These are phyloP conservation scores for Penicillium sp. DNA, from an alignment of 2,329 filamentous ascomycete genomes.

Conservation along the genomic window DNA sequence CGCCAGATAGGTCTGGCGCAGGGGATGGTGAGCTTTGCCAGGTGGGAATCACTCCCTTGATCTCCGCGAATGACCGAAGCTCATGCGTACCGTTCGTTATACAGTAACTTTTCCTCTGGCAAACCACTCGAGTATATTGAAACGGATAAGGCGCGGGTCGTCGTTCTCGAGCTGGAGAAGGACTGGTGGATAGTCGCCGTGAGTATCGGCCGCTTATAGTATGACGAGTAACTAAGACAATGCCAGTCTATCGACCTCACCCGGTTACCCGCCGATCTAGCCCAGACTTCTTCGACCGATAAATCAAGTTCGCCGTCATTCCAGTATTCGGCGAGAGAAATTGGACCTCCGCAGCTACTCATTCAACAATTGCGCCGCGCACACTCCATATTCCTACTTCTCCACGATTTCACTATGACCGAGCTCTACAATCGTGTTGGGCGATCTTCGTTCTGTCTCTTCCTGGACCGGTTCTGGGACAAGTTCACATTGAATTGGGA, in stretches of 20 bases:
- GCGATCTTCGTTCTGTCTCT: conserved; percentile 71
- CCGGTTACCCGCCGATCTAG: conserved; percentile 65
- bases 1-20: conserved; percentile 95
- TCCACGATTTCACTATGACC: conserved; percentile 78
- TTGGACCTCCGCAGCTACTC: conserved; percentile 80
- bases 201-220: conserved; percentile 46
- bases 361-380: conserved; percentile 82
- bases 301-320: conserved; percentile 54
- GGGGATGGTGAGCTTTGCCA: conserved; percentile 92
- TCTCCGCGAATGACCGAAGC: conserved; percentile 9
- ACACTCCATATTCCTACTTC: conserved; percentile 82
- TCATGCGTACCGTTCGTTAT: conserved; percentile 24
- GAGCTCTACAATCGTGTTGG: conserved; percentile 70
- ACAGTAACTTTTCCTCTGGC: conserved; percentile 78
- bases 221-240: conserved; percentile 12
- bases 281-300: conserved; percentile 46
- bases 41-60: conserved; percentile 51
- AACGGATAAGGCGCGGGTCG: conserved; percentile 83
- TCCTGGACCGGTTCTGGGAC: conserved; percentile 83
- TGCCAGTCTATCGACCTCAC: conserved; percentile 80
- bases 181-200: conserved; percentile 97
- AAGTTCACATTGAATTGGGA: conserved; percentile 74
- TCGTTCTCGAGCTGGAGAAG: conserved; percentile 84
- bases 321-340: conserved; percentile 89
- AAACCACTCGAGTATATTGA: conserved; percentile 83